Evolutionary conservation across 345 rosid genomes (phyloP).

Genomic region (Acer saccharum): DNA sequence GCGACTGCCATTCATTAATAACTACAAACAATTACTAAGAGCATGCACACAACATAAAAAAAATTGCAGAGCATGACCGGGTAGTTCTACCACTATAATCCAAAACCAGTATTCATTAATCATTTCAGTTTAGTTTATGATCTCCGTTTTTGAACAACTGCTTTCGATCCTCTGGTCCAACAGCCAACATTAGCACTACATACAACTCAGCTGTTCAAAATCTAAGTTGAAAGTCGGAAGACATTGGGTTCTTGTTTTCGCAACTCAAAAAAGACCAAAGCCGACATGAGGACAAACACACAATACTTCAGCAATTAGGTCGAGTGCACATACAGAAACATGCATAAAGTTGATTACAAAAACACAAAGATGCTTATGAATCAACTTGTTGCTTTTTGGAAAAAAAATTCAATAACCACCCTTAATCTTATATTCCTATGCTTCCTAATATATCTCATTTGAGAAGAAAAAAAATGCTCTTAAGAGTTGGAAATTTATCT

Average conservation of each 20-base stretch:
- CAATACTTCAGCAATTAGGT: not conserved
- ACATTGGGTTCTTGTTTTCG: not conserved
- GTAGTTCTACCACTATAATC: not conserved
- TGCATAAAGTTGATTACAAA: not conserved
- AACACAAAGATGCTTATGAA: not conserved
- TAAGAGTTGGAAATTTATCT: too few species aligned
- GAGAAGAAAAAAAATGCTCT: too few species aligned
- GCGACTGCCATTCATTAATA: constrained; percentile 13
- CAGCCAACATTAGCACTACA: not conserved
- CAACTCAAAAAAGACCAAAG: not conserved
- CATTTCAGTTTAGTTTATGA: not conserved
- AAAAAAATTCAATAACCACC: not conserved
- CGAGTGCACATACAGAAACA: not conserved
- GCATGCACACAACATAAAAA: not conserved
- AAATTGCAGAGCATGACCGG: not conserved
- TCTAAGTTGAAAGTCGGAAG: not conserved
- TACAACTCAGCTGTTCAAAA: not conserved
- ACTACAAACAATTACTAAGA: not conserved
- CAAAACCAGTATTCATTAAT: not conserved
- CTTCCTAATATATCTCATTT: not conserved
- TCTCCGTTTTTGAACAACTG: not conserved
- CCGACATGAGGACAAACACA: not conserved
- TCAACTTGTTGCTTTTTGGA: not conserved
- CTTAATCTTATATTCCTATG: not conserved
- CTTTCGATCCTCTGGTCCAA: not conserved